Evolutionary conservation across 2,329 filamentous ascomycete species (phyloP), one percentile per base, ranked within the genome.

Genomic region (Venturia carpophila): DNA sequence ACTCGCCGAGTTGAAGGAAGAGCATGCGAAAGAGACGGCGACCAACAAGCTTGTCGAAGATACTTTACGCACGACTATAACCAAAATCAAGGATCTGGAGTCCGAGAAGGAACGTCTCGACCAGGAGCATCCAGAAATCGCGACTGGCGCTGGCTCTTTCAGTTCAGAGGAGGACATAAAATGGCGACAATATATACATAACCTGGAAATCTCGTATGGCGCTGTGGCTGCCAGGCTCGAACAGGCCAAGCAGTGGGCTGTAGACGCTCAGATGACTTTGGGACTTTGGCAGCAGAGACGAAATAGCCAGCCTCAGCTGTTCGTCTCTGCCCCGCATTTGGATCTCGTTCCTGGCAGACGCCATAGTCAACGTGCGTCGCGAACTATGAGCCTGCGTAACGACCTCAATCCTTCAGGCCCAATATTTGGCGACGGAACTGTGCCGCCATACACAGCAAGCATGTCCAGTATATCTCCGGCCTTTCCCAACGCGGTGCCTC

Each of bases 51-150:
- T 83, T 42, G 78, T 93, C 62, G 90, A 94, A 73, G 83, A 89
- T 10, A 87, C 90, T 67, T 82, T 94, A 37, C 87, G 86, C 69
- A 83, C 89, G 67, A 89, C 88, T 70, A 83, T 85, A n/a, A 79
- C 80, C 30, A 84, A 88, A 68, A 84, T 93, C 68, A 90, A 91
- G 72, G 83, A 87, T 63, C 80, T 92, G 34, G 90, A 94, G 72
- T 85, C 87, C 66, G 84, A 88, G 68, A 79, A 86, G 62, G 88
- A 88, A 73, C 83, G 82, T 47, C 68, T 75, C 10, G 74, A 74
- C 49, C 75, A 73, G 9, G 79, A 81, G 66, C 76, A 79, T 47
- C 76, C 75, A 27, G 71, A 74, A 6, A 71, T 75, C 37, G 76
- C 75, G 52, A 72, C 75, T 39, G 76, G 64, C 63, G 62, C 67